These are phyloP conservation scores for Russula ochroleuca DNA, from an alignment of 768 basidiomycete genomes.

Conservation along the genomic window DNA sequence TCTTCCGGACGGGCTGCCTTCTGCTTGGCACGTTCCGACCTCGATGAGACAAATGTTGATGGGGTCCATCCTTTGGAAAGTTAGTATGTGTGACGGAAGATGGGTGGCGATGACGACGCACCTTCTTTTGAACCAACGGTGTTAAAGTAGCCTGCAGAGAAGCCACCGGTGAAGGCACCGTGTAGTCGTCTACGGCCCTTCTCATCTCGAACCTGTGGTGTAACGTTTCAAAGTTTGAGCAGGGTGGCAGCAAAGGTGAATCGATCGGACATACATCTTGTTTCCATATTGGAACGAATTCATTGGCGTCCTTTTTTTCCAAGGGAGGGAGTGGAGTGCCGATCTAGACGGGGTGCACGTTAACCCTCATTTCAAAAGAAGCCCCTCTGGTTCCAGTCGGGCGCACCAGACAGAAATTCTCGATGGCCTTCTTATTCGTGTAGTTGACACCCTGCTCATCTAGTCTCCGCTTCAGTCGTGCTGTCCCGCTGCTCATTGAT, in stretches of 20 bases:
- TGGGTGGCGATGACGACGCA: conserved; percentile 27
- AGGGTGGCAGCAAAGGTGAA: conserved; percentile 25
- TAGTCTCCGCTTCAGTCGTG: conserved; percentile 77
- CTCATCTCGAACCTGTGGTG: conserved; percentile 92
- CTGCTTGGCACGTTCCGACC: conserved; percentile 65
- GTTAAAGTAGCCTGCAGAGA: conserved; percentile 97
- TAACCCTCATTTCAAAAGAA: not conserved
- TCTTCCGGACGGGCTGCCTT: conserved; percentile 72
- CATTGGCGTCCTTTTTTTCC: conserved; percentile 89
- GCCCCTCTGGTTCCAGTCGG: not conserved
- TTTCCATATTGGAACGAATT: conserved; percentile 97
- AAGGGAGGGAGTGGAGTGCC: conserved; percentile 92
- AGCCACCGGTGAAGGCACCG: conserved; percentile 97
- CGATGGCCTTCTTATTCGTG: conserved; percentile 64
- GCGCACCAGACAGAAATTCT: conserved; percentile 79
- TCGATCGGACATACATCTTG: conserved; percentile 65
- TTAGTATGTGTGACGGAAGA: not conserved
- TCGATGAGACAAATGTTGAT: conserved; percentile 86
- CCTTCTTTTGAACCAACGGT: conserved; percentile 96
- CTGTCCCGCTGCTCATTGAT: conserved; percentile 39
- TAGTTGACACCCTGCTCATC: conserved; percentile 74
- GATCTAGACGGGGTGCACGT: conserved; percentile 50
- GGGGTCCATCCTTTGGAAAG: conserved; percentile 84
- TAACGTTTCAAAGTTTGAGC: too few relatives aligned
- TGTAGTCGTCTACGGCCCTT: conserved; percentile 90